Percentiles rank a stretch among this genome's conserved stretches.
These are phyloP conservation scores for Scheffersomyces amazonensis DNA, from an alignment of 805 yeast genomes.

Conservation along the genomic window DNA sequence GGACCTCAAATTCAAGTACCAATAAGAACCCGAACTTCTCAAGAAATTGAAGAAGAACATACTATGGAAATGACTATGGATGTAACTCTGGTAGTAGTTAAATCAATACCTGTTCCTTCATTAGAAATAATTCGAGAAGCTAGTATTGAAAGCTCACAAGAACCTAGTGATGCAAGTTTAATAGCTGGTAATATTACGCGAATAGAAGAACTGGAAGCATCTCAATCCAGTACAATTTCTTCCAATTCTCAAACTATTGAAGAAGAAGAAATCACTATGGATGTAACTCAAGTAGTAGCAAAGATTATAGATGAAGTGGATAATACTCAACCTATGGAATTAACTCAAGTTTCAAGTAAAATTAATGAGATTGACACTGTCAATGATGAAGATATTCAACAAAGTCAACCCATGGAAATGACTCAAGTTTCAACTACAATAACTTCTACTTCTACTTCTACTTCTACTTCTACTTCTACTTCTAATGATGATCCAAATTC, in stretches of 20 bases:
- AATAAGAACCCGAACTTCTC: background rate
- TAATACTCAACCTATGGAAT: slow-evolving; percentile 11
- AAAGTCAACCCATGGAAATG: slow-evolving; percentile 19
- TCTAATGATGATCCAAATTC: background rate
- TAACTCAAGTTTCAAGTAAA: slow-evolving; percentile 8
- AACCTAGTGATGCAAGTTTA: background rate
- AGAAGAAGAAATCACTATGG: slow-evolving; percentile 14
- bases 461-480: background rate
- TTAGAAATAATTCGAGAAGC: background rate
- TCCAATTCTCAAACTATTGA: background rate
- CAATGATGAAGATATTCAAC: background rate
- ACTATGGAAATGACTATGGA: slow-evolving; percentile 5
- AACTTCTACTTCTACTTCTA: background rate
- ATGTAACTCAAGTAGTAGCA: slow-evolving; percentile 9
- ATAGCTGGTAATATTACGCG: too few relatives aligned
- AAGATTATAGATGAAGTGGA: slow-evolving; percentile 8
- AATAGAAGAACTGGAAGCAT: too few relatives aligned
- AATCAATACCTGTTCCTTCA: background rate
- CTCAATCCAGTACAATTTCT: too few relatives aligned
- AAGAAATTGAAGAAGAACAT: background rate
- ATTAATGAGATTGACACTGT: background rate
- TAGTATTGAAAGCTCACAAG: slow-evolving; percentile 1
- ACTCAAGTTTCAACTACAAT: slow-evolving; percentile 11
- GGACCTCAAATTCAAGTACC: slow-evolving; percentile 3
- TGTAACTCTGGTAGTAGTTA: slow-evolving; percentile 1